Conservation (phyloP, 2,329 filamentous ascomycete species). For the Sordariomycetes sp. region DNA sequence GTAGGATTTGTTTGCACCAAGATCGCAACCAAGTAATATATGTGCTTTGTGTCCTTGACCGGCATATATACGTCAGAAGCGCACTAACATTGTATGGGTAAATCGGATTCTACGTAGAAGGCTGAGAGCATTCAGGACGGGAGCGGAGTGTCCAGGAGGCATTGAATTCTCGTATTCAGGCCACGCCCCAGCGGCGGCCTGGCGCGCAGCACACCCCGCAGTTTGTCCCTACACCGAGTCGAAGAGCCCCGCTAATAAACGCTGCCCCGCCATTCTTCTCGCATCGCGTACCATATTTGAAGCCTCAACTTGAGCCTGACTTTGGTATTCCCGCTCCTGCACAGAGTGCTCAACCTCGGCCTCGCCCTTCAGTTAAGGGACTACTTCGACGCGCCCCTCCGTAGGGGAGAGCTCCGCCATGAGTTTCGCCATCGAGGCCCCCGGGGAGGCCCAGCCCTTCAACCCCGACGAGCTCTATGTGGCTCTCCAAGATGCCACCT, state of each 20-base stretch:
- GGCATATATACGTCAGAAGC: too few relatives aligned
- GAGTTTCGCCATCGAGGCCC: slow-evolving; percentile 66
- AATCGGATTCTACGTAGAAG: too few relatives aligned
- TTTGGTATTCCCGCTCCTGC: background rate
- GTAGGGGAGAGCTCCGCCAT: slow-evolving; percentile 26
- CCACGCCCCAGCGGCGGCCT: background rate
- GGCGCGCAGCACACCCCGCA: background rate
- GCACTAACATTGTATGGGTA: too few relatives aligned
- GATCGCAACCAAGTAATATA: too few relatives aligned
- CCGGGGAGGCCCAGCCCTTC: slow-evolving; percentile 70
- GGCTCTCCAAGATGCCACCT: slow-evolving; percentile 52
- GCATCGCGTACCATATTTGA: background rate
- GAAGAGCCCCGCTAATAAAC: background rate
- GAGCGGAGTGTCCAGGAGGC: background rate
- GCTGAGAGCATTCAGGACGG: too few relatives aligned
- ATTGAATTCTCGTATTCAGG: background rate
- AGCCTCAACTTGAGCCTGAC: background rate
- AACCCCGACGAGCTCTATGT: slow-evolving; percentile 52
- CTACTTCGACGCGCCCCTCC: background rate
- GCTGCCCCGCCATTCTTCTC: background rate
- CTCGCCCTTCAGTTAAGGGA: background rate
- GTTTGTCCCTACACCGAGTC: background rate
- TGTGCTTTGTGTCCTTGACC: too few relatives aligned
- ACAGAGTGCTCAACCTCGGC: background rate
- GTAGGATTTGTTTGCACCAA: too few relatives aligned